Evolutionary conservation across 163 green algal genomes (phyloP).

Genomic region (Trebouxiophyceae sp.): DNA sequence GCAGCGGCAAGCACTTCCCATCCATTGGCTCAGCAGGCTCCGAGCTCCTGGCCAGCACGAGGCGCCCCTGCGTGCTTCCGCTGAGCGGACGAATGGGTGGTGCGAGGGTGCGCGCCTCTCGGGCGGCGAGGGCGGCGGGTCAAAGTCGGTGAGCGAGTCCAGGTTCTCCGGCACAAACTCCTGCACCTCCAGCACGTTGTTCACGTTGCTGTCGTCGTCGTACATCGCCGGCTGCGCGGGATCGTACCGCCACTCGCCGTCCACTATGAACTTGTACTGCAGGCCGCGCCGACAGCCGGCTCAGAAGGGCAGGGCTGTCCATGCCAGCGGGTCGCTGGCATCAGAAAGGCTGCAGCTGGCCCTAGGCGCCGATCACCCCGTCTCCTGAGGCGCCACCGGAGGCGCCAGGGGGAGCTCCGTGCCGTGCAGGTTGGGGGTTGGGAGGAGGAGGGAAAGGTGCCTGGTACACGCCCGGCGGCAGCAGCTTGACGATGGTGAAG

Average conservation of each 20-base stretch:
- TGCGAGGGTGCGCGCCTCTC: conserved; percentile 42
- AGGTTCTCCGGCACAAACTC: conserved; percentile 94
- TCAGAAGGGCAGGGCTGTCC: too few relatives aligned
- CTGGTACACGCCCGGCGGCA: conserved; percentile 90
- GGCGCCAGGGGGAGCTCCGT: too few relatives aligned
- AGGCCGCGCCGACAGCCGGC: background rate
- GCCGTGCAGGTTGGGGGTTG: too few relatives aligned
- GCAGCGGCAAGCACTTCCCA: too few relatives aligned
- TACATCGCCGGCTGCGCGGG: conserved; percentile 90
- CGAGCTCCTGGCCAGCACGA: too few relatives aligned
- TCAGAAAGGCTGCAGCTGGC: conserved; percentile 1
- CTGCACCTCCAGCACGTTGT: conserved; percentile 92
- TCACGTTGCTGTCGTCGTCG: conserved; percentile 94
- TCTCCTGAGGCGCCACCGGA: too few relatives aligned
- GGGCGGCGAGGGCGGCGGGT: conserved; percentile 78
- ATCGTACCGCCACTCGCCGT: conserved; percentile 91
- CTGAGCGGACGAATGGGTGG: too few relatives aligned
- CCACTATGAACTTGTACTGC: conserved; percentile 99
- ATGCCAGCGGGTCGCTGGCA: background rate
- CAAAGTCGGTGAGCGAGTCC: conserved; percentile 79
- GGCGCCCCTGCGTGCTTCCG: too few relatives aligned
- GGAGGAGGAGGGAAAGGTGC: too few relatives aligned
- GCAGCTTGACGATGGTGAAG: conserved; percentile 90
- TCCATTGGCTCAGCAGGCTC: too few relatives aligned
- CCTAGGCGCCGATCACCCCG: too few relatives aligned